Evolutionary conservation across 768 basidiomycete genomes (phyloP), one percentile per base, ranked within the genome.

Genomic region (Leccinum uliginosum): DNA sequence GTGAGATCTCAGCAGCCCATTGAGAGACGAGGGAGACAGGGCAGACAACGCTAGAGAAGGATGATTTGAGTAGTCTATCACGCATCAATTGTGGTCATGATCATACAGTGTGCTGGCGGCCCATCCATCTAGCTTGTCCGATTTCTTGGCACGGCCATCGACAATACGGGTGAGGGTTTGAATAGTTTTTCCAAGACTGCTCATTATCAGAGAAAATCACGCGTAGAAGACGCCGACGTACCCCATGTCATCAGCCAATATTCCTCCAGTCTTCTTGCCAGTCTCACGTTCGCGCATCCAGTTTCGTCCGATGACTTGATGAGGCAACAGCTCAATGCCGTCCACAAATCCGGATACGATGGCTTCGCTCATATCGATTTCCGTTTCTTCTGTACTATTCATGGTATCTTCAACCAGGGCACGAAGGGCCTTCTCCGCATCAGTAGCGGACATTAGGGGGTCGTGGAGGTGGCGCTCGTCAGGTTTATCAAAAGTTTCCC

Each of bases 241-340:
- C 89, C 89, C 90, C 87, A 91, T 91, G 65, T 91, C 91, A 68
- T 98, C 94, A 5, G 93, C 93, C 14, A 97, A 74, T 62, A 98
- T 93, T 0, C 96, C 96, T 1, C 96, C 95, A 7, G 65, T 75
- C 62, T 86, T 84, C 72, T 91, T 91, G 30, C 83, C 85, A 8
- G 78, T 71, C 72, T 98, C 96, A 19, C 95, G 80, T 7, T 86
- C 83, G 23, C 76, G 76, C 89, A 99, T 94, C 95, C 95, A 99
- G 24, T 73, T 72, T 0, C 93, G 79, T 21, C 93, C 92, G 49
- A 90, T 74, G 9, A 97, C 77, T 64, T 99, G 97, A 71, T 98
- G 95, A 2, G 92, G 89, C 62, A 96, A 76, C 21, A 98, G 75
- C 45, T 66, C 75, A 21, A 93, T 81, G 1, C 81, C 81, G 1